Percentiles rank a stretch among this genome's conserved stretches.
phyloP scores from a whole-genome alignment of 768 basidiomycete genomes.

The Clavulina sp. region DNA sequence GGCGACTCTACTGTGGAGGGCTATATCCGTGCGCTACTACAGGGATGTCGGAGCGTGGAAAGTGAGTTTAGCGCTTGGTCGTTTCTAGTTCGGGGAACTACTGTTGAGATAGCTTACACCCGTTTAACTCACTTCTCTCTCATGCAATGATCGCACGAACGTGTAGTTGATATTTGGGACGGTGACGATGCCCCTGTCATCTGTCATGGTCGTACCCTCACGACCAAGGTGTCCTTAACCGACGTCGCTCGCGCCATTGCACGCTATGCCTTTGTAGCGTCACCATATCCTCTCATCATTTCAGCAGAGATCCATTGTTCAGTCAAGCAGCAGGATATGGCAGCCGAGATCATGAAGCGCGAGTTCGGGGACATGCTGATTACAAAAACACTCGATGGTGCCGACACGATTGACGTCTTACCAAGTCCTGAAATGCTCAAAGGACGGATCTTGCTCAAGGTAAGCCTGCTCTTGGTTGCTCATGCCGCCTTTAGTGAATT shows the following conservation, averaged over 20 bases:
- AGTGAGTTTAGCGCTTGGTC: slow-evolving; percentile 29
- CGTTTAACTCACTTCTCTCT: neutral
- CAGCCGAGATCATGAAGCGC: slow-evolving; percentile 56
- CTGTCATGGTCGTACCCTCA: slow-evolving; percentile 80
- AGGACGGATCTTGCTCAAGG: slow-evolving; percentile 71
- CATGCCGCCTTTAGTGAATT: neutral
- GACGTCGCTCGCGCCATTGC: slow-evolving; percentile 69
- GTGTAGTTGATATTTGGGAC: slow-evolving; percentile 78
- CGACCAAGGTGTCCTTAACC: slow-evolving; percentile 61
- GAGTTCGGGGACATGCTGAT: slow-evolving; percentile 41
- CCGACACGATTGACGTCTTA: slow-evolving; percentile 29
- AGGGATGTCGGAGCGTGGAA: slow-evolving; percentile 87
- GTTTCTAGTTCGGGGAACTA: slow-evolving; percentile 2
- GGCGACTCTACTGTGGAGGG: slow-evolving; percentile 50
- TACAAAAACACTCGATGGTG: slow-evolving; percentile 28
- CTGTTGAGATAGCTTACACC: neutral
- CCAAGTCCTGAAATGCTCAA: slow-evolving; percentile 78
- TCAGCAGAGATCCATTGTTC: slow-evolving; percentile 85
- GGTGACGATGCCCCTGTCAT: slow-evolving; percentile 72
- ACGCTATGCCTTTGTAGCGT: slow-evolving; percentile 80
- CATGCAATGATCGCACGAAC: too few relatives aligned
- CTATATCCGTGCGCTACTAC: slow-evolving; percentile 79
- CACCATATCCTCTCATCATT: slow-evolving; percentile 82
- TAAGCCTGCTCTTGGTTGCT: slow-evolving; percentile 20
- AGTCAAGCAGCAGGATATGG: slow-evolving; percentile 56